Conservation (phyloP, 192 early-diverging fungal genomes). For the Allomyces javanicus region DNA sequence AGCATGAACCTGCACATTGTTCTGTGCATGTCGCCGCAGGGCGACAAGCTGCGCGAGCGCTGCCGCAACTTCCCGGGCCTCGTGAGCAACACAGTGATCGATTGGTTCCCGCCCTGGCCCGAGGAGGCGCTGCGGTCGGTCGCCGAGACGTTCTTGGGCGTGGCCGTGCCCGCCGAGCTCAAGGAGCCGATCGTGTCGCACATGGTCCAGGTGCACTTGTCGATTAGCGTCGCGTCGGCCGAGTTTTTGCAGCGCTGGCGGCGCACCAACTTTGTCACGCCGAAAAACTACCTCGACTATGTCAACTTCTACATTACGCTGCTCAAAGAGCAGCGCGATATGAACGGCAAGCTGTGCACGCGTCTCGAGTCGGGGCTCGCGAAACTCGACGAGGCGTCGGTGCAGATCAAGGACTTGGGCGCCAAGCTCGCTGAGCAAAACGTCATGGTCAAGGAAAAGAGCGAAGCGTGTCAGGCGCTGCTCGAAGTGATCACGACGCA, state of each 20-base stretch:
- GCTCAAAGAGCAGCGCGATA: conserved; percentile 77
- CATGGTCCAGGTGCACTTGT: conserved; percentile 81
- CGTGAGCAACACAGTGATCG: conserved; percentile 98
- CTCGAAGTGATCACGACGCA: conserved; percentile 84
- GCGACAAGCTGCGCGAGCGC: conserved; percentile 70
- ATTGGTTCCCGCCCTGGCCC: conserved; percentile 99
- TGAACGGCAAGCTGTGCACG: conserved; percentile 90
- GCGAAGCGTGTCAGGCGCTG: conserved; percentile 76
- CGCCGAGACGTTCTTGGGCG: conserved; percentile 78
- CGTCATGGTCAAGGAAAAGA: conserved; percentile 67
- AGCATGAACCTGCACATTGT: conserved; percentile 94
- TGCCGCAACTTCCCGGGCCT: conserved; percentile 94
- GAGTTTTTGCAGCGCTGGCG: conserved; percentile 64
- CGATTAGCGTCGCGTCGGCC: conserved; percentile 65
- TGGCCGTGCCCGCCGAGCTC: conserved; percentile 56
- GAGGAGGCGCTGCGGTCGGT: conserved; percentile 97
- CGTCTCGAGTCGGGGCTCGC: conserved; percentile 94
- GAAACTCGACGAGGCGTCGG: conserved; percentile 80
- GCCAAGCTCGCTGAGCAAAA: conserved; percentile 67
- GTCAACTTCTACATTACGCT: conserved; percentile 77
- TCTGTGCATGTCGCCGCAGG: conserved; percentile 99
- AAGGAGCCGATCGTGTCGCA: conserved; percentile 74
- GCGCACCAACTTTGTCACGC: conserved; percentile 72
- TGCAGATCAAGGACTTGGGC: conserved; percentile 85
- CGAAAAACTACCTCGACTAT: conserved; percentile 95